Base-by-base conservation (phyloP, 2,329 filamentous ascomycete genomes). In the Ceratocystis destructans region DNA sequence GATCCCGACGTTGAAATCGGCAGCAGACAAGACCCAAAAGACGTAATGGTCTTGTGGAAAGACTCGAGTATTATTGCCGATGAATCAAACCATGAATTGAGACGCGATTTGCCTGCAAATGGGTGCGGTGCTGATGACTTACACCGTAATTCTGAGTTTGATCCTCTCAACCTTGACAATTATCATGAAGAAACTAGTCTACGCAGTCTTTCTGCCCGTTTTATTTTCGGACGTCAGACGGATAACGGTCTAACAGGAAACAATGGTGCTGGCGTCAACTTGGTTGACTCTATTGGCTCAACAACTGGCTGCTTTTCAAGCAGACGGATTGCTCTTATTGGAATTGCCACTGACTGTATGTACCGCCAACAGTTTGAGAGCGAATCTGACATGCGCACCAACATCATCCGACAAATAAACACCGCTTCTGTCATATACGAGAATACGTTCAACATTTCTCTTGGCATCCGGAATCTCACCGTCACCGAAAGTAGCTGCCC, bases 281-380 rank as follows among this genome's bases (percentile, higher is more conserved):
- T 97, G 31, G 79, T 82, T 44, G 82, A 78, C 44, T 90, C 84
- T 31, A 96, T 99, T 73, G 94, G 94, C 61, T 87, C 83, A 68
- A 88, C 88, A 0, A 74, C 77, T n/a, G 94, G 94, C 64, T 99
- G 94, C 73, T 93, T 93, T 5, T 86, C 82, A 0, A 93, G 90
- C n/a, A 85, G 91, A 70, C 95, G 89, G 75, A 90, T 99, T 20
- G 94, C 94, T 0, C 80, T 97, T 50, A 84, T 99, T 28, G 94
- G 94, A 33, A 85, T 97, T 46, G 94, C 91, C 7, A 94, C 91
- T 0, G 94, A 99, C 75, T 99, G 94, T 78, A 89, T 85, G 7
- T 97, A 97, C 73, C 90, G 87, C 48, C 79, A 78, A 1, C 80
- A 80, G 2, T 95, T 96, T 74, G 82, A 86, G 69, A 82, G 82